Evolutionary conservation across 257 asterid species (phyloP).

Genomic region (Scutellaria barbata): DNA sequence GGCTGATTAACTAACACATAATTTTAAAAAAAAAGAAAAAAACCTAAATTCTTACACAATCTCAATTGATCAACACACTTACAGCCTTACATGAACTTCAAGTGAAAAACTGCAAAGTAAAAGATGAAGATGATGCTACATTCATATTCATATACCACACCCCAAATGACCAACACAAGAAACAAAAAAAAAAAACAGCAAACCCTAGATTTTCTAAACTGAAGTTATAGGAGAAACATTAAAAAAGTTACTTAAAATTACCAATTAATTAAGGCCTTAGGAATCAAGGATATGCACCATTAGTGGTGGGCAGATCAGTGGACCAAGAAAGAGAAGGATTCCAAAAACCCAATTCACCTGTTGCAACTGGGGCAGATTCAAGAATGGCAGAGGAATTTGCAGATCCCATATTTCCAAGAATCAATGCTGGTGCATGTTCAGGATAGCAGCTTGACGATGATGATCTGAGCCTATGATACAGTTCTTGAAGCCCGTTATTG

Average conservation of each 20-base stretch:
- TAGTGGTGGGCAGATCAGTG: constrained; percentile 56
- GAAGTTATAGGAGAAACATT: constrained; percentile 27
- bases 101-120: constrained; percentile 19
- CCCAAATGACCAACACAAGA: constrained; percentile 31
- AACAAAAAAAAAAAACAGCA: constrained; percentile 18
- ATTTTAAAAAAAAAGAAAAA: neutral
- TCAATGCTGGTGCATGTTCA: constrained; percentile 44
- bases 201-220: constrained; percentile 43
- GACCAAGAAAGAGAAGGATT: constrained; percentile 57
- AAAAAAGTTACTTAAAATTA: neutral
- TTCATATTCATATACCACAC: constrained; percentile 51
- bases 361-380: constrained; percentile 67
- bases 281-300: constrained; percentile 58
- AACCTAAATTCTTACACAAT: constrained; percentile 37
- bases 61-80: constrained; percentile 35
- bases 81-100: constrained; percentile 17
- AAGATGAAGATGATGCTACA: constrained; percentile 32
- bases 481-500: constrained; percentile 59
- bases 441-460: constrained; percentile 47
- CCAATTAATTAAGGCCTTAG: neutral
- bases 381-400: constrained; percentile 47
- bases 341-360: constrained; percentile 55
- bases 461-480: constrained; percentile 60
- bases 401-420: constrained; percentile 46
- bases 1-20: constrained; percentile 14